Percentiles rank a stretch among this genome's conserved stretches.
phyloP scores from a whole-genome alignment of 129 eudicot genomes.

The Pittosporum tobira region DNA sequence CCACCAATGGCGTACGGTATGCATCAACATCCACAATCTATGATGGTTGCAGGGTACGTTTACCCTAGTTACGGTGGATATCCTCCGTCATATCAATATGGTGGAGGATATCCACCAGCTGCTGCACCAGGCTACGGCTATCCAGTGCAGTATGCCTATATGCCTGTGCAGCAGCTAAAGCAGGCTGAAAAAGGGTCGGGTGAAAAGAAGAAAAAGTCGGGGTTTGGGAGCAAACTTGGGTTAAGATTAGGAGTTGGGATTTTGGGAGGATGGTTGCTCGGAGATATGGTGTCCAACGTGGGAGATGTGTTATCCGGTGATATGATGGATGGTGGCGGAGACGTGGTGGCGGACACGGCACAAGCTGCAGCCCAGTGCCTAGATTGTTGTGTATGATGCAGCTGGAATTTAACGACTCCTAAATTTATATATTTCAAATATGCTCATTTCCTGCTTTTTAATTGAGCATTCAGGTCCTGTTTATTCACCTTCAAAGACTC shows the following conservation, averaged over 20 bases:
- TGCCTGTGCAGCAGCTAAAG: slow-evolving; percentile 10
- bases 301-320: slow-evolving; percentile 24
- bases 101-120: slow-evolving; percentile 6
- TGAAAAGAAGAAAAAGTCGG: slow-evolving; percentile 10
- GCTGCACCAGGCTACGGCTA: slow-evolving; percentile 20
- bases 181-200: slow-evolving; percentile 10
- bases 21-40: not conserved
- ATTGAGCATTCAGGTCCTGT: no score
- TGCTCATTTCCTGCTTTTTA: no score
- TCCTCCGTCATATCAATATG: slow-evolving; percentile 11
- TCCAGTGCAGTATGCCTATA: slow-evolving; percentile 14
- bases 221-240: slow-evolving; percentile 25
- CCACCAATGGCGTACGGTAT: slow-evolving; percentile 27
- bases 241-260: slow-evolving; percentile 51
- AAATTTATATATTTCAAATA: no score
- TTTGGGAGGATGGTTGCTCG: slow-evolving; percentile 44
- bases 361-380: no score
- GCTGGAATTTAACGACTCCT: no score
- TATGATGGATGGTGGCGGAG: slow-evolving; percentile 20
- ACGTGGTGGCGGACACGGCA: not conserved
- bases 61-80: slow-evolving; percentile 14
- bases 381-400: no score
- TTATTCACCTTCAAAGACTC: no score
- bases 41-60: slow-evolving; percentile 5
- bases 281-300: slow-evolving; percentile 27